Base-by-base conservation (phyloP, 345 rosid species). In the Eucalyptus guilfoylei region DNA sequence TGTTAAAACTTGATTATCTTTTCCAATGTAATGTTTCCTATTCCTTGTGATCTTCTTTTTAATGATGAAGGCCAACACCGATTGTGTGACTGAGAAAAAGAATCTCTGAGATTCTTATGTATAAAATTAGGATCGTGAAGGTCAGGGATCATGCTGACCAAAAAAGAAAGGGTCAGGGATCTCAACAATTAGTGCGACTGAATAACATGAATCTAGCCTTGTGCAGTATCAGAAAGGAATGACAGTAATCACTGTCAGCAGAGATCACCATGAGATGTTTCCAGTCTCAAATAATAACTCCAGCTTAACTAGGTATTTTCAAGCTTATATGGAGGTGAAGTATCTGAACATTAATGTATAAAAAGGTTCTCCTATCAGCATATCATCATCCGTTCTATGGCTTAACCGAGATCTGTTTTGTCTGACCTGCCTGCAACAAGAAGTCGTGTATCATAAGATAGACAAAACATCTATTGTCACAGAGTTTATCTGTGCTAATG, bases 21-120 rank as follows among this genome's bases (percentile, higher is more conserved):
- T 26, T 55, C 62, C 3, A 55, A 1, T 52, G 6, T 0, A 55
- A 0, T 10, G 62, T 55, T 55, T 55, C 6, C 30, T 55, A 4
- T 55, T 24, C 62, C 62, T 10, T 23, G 62, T 55, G 62, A 55
- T 24, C 62, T 55, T 55, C 62, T 0, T 55, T 55, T 23, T 26
- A 23, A 55, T 55, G 62, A 55, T 55, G 62, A 55, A 55, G 62
- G 62, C 62, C 62, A 55, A 24, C 28, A 10, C 62, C 0, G 30
- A 55, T 55, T 55, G 62, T 24, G 30, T 55, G 62, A 55, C 30
- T 0, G 5, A 55, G 30, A 10, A 55, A 55, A 55, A 2, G 1
- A 55, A 23, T 24, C 62, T 23, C 62, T 55, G 6, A 55, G 62
- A 55, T 24, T 55, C 62, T 55, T 55, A 55, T 0, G 13, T 55